A percentile compares a stretch with the other conserved stretches of the same genome.
Evolutionary conservation across 2,329 filamentous ascomycete genomes (phyloP).

Genomic region (Microdochium bolleyi): DNA sequence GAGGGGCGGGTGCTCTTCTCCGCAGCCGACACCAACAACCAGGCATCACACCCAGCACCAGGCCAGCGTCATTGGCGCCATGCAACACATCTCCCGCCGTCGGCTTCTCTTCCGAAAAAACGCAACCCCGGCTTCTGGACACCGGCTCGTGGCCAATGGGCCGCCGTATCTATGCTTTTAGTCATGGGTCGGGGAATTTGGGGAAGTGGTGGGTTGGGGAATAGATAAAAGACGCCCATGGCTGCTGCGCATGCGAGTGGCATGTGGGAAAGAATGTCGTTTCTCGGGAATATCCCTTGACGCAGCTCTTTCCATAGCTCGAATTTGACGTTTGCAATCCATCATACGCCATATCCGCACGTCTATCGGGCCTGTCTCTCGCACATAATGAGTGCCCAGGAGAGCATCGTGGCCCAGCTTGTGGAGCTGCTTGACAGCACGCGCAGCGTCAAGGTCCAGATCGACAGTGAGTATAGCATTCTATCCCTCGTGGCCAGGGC

Average conservation of each 20-base stretch:
- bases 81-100: not conserved
- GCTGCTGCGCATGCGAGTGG: not conserved
- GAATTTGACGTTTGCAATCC: too few species aligned
- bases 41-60: too few species aligned
- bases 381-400: not conserved
- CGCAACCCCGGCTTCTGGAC: not conserved
- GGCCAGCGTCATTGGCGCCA: too few species aligned
- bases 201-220: not conserved
- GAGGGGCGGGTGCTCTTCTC: too few species aligned
- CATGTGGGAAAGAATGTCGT: not conserved
- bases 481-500: too few species aligned
- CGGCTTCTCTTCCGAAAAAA: not conserved
- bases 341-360: too few species aligned
- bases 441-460: slow-evolving; percentile 1
- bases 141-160: not conserved
- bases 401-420: slow-evolving; percentile 1
- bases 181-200: not conserved
- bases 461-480: not conserved
- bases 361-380: too few species aligned
- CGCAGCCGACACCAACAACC: too few species aligned
- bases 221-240: not conserved
- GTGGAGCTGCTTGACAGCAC: slow-evolving; percentile 2
- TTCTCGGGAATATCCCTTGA: too few species aligned
- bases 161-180: not conserved
- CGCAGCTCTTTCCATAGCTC: too few species aligned